phyloP scores from a whole-genome alignment of 805 yeast genomes.

The Candida pseudofarinosa region DNA sequence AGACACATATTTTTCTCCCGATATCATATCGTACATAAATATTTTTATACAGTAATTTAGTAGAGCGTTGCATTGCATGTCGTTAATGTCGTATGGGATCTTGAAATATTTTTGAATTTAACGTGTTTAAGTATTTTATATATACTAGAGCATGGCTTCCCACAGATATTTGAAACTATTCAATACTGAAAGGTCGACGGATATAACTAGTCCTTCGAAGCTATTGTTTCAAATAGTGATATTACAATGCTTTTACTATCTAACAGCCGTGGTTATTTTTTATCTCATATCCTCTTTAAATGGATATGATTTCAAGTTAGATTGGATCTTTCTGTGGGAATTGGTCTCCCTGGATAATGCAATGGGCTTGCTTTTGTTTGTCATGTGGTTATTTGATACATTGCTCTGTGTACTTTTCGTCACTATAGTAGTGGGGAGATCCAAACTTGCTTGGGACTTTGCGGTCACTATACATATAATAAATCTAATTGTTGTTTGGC shows the following conservation, averaged over 20 bases:
- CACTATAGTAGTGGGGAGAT: constrained; percentile 84
- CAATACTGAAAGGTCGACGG: constrained; percentile 20
- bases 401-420: constrained; percentile 79
- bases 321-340: constrained; percentile 81
- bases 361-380: constrained; percentile 68
- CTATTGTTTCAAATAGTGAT: constrained; percentile 62
- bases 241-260: constrained; percentile 74
- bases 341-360: constrained; percentile 69
- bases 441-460: constrained; percentile 94
- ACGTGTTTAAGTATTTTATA: not conserved
- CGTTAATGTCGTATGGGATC: not conserved
- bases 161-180: constrained; percentile 23
- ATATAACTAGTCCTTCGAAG: constrained; percentile 30
- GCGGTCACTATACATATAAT: constrained; percentile 89
- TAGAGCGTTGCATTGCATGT: too few relatives aligned
- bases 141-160: constrained; percentile 5
- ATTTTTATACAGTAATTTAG: too few relatives aligned
- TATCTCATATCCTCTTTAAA: constrained; percentile 60
- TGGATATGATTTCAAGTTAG: constrained; percentile 65
- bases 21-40: too few relatives aligned
- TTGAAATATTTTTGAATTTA: not conserved
- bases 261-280: constrained; percentile 65
- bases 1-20: too few relatives aligned
- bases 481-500: constrained; percentile 66
- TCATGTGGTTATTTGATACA: constrained; percentile 80